Evolutionary conservation across 106 monocot species (phyloP).

Genomic region (Allium sativum): DNA sequence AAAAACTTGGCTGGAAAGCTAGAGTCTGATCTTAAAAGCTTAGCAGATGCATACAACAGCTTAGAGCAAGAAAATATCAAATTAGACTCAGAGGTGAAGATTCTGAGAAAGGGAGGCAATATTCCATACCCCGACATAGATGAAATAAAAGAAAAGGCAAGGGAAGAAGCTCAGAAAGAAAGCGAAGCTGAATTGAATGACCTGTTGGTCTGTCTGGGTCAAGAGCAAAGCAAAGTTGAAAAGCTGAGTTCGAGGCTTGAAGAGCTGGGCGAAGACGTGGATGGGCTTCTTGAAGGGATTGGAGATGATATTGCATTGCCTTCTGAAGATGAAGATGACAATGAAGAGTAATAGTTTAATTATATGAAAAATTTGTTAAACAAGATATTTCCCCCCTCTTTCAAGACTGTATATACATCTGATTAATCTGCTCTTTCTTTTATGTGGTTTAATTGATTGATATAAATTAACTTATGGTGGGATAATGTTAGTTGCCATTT

Average conservation of each 20-base stretch:
- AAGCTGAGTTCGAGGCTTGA: slow-evolving; percentile 60
- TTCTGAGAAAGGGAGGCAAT: slow-evolving; percentile 39
- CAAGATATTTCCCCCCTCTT: no score
- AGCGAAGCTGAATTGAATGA: slow-evolving; percentile 83
- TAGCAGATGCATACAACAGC: slow-evolving; percentile 95
- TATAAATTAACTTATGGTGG: no score
- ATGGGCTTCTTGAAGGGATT: slow-evolving; percentile 76
- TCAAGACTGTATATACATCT: no score
- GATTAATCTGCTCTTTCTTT: no score
- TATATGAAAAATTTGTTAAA: no score
- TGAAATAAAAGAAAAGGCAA: slow-evolving; percentile 58
- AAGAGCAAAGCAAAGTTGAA: slow-evolving; percentile 97
- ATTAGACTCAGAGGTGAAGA: slow-evolving; percentile 61
- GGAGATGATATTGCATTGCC: slow-evolving; percentile 57
- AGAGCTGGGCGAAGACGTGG: slow-evolving; percentile 89
- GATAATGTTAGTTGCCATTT: no score
- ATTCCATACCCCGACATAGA: slow-evolving; percentile 47
- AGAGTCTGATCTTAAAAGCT: slow-evolving; percentile 83
- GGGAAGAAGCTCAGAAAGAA: slow-evolving; percentile 87
- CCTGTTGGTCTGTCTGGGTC: slow-evolving; percentile 87
- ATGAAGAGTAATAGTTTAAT: slow-evolving; percentile 1
- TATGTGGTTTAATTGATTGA: no score
- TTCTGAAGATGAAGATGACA: slow-evolving; percentile 41
- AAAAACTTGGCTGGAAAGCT: slow-evolving; percentile 63
- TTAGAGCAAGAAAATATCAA: slow-evolving; percentile 68